A percentile compares a stretch with the other conserved stretches of the same genome.
Conservation (phyloP, 768 basidiomycete species). For the Boletus tomentosulus region DNA sequence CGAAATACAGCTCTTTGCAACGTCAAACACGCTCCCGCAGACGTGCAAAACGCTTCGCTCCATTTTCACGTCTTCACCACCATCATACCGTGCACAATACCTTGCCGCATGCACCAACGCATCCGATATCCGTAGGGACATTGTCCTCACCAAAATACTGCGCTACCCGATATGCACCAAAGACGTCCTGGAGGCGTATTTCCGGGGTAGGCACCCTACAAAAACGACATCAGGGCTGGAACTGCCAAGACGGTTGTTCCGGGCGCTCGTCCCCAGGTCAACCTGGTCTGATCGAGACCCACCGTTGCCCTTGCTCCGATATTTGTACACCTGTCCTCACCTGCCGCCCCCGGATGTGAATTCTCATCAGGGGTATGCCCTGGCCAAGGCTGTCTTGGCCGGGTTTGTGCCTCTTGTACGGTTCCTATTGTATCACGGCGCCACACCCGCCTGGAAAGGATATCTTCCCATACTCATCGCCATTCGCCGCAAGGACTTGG, state of each 20-base stretch:
- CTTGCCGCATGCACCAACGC: conserved; percentile 39
- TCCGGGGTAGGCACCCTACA: conserved; percentile 21
- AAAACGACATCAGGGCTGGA: conserved; percentile 31
- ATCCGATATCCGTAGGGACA: conserved; percentile 10
- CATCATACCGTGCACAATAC: conserved; percentile 63
- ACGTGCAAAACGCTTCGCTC: conserved; percentile 49
- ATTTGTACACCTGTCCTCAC: conserved; percentile 44
- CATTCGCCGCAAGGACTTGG: conserved; percentile 63
- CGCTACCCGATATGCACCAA: conserved; percentile 37
- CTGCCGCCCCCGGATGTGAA: conserved; percentile 49
- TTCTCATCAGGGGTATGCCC: conserved; percentile 75
- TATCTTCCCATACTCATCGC: conserved; percentile 72
- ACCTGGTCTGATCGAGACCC: conserved; percentile 47
- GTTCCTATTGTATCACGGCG: conserved; percentile 69
- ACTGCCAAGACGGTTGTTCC: conserved; percentile 68
- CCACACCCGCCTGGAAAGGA: conserved; percentile 60
- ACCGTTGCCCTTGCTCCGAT: conserved; percentile 62
- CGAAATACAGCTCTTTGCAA: conserved; percentile 68
- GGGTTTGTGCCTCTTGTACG: conserved; percentile 59
- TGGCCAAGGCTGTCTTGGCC: conserved; percentile 72
- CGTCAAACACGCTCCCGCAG: conserved; percentile 60
- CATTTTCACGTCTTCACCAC: conserved; percentile 53
- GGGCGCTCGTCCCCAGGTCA: conserved; percentile 37
- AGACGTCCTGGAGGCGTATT: conserved; percentile 43
- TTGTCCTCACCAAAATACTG: conserved; percentile 45